Percentiles rank a stretch among this genome's conserved stretches.
Evolutionary conservation across 345 rosid species (phyloP).

Genomic region (Durio zibethinus): DNA sequence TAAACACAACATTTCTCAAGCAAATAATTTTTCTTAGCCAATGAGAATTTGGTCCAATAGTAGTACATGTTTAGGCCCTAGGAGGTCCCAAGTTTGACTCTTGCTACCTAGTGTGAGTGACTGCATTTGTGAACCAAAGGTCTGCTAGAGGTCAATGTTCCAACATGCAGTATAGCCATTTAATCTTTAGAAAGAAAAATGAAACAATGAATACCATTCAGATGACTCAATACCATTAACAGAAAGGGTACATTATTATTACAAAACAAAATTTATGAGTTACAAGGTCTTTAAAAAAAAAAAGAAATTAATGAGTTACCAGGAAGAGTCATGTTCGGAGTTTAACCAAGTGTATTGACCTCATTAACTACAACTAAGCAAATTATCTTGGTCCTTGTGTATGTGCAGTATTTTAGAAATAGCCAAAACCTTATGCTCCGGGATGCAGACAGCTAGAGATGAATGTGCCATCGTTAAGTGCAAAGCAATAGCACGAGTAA

Average conservation of each 20-base stretch:
- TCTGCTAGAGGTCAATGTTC: background rate
- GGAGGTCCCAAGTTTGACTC: background rate
- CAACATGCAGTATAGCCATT: background rate
- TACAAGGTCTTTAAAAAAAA: background rate
- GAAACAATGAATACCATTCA: background rate
- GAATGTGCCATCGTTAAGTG: background rate
- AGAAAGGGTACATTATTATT: background rate
- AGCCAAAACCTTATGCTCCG: background rate
- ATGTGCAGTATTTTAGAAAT: background rate
- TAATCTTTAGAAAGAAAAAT: background rate
- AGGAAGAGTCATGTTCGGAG: background rate
- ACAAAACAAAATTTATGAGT: background rate
- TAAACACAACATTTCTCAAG: background rate
- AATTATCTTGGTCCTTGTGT: background rate
- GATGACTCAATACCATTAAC: background rate
- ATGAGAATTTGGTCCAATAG: background rate
- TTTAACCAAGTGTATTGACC: background rate
- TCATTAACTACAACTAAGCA: background rate
- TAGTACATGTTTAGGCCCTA: background rate
- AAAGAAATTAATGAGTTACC: background rate
- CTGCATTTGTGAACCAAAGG: background rate
- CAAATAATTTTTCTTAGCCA: background rate
- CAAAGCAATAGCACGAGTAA: background rate
- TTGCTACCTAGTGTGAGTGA: background rate
- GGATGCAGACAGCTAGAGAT: background rate